Evolutionary conservation across 2,329 filamentous ascomycete genomes (phyloP).

Genomic region (Pseudogymnoascus sp.): DNA sequence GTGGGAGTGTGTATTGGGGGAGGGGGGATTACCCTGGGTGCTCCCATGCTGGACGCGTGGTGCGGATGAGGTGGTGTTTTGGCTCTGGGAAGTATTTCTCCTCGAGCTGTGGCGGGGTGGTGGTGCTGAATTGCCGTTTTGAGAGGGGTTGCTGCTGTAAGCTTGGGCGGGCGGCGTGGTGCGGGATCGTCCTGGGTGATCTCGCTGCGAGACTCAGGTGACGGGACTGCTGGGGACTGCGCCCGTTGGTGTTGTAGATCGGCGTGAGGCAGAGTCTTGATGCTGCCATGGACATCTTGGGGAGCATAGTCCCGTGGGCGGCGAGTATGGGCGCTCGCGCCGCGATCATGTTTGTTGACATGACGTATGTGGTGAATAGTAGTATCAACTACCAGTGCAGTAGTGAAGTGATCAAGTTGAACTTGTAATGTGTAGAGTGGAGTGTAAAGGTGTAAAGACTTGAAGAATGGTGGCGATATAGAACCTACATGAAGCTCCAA

Average conservation of each 20-base stretch:
- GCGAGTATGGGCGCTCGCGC: neutral
- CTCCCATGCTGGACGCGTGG: conserved; percentile 59
- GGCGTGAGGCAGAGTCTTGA: neutral
- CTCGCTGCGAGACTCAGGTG: conserved; percentile 1
- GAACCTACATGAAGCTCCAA: neutral
- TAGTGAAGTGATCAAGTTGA: neutral
- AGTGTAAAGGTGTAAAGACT: neutral
- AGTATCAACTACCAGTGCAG: neutral
- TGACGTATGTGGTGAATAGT: neutral
- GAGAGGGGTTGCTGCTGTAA: neutral
- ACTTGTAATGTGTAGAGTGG: neutral
- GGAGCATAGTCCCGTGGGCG: neutral
- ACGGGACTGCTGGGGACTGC: neutral
- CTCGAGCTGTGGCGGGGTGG: conserved; percentile 30
- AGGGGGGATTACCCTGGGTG: conserved; percentile 25
- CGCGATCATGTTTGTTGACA: conserved; percentile 3
- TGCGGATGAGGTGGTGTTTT: conserved; percentile 40
- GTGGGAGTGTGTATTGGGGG: neutral
- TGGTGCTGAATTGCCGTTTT: conserved; percentile 31
- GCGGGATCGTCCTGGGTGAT: neutral
- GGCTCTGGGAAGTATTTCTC: conserved; percentile 30
- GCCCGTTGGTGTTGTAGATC: neutral
- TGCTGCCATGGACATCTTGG: neutral
- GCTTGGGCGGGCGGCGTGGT: neutral
- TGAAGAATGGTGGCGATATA: neutral